Evolutionary conservation across 305 asterid species (phyloP), one percentile per base, ranked within the genome.

Genomic region (Nicotiana rustica): DNA sequence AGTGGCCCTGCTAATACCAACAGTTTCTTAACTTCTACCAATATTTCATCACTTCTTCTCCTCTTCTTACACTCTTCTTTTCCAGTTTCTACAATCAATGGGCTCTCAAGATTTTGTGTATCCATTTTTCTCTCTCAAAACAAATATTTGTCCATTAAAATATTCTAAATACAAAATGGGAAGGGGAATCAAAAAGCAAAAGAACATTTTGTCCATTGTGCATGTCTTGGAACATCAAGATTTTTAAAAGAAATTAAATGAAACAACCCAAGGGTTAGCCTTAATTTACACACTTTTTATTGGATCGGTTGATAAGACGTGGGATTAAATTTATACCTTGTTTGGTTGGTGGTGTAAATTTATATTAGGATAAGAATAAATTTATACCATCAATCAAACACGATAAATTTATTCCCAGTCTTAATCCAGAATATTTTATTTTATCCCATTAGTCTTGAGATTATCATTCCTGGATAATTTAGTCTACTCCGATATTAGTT

Each of bases 1-100:
- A 91, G 84, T 0, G 93, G 95, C 38, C 88, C 90, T 13, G 91
- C 91, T 21, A 90, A 84, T 71, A 81, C 71, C 64, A 89, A 29
- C 19, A 89, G 91, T 41, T 78, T 59, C 90, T 90, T 91, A 1
- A 82, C 83, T 82, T 91, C 95, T 10, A 67, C 35, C 0, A 89
- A 7, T 6, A 89, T 81, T 25, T 90, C 95, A 52, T 88, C 47
- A 38, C 1, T 38, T 38, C 6, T 88, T 33, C 79, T 86, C 29
- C 73, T 87, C 0, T 61, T 61, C 59, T 38, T 82, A 0, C 10
- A 15, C 65, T 14, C 29, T 31, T 59, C 56, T 66, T 82, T 47
- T 18, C 4, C 82, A 77, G 12, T 10, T 83, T 60, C 70, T 31
- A 14, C n/a, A 19, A 82, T 29, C 77, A 75, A 59, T 59, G 85